A percentile compares a stretch with the other conserved stretches of the same genome.
Conservation (phyloP, 78 protist genomes). For the Dictyostelium brefeldianum region DNA sequence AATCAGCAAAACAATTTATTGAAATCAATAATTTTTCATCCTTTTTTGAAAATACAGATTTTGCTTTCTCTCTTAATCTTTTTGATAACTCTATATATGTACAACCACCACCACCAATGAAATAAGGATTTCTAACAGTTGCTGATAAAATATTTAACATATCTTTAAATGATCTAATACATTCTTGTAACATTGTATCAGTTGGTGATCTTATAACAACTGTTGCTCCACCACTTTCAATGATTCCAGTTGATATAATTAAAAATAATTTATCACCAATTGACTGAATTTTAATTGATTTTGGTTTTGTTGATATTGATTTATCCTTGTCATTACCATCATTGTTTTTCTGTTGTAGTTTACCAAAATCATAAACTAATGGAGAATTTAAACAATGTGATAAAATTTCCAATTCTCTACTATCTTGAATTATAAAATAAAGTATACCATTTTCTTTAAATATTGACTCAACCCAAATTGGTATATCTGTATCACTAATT, state of each 20-base stretch:
- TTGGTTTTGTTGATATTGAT: not conserved
- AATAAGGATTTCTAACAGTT: conserved; percentile 39
- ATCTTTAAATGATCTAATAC: conserved; percentile 74
- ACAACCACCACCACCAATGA: conserved; percentile 80
- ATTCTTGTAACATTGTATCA: conserved; percentile 52
- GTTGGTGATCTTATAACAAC: conserved; percentile 62
- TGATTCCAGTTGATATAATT: not conserved
- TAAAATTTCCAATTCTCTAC: conserved; percentile 44
- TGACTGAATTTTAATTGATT: not conserved
- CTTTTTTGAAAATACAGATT: not conserved
- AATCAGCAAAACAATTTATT: conserved; percentile 39
- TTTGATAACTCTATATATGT: conserved; percentile 31
- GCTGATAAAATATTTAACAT: conserved; percentile 42
- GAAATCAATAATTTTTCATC: conserved; percentile 33
- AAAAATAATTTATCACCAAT: conserved; percentile 38
- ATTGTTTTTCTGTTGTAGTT: not conserved
- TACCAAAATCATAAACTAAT: conserved; percentile 25
- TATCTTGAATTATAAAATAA: conserved; percentile 44
- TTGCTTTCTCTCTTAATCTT: conserved; percentile 15
- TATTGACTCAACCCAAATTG: not conserved
- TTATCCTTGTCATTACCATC: not conserved
- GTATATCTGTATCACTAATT: conserved; percentile 42
- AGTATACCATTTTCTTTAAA: conserved; percentile 30
- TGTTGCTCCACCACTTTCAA: conserved; percentile 34
- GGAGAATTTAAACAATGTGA: not conserved